A percentile compares a stretch with the other conserved stretches of the same genome.
Evolutionary conservation across 176 grass and related monocot species (phyloP).

Genomic region (Hordeum marinum): DNA sequence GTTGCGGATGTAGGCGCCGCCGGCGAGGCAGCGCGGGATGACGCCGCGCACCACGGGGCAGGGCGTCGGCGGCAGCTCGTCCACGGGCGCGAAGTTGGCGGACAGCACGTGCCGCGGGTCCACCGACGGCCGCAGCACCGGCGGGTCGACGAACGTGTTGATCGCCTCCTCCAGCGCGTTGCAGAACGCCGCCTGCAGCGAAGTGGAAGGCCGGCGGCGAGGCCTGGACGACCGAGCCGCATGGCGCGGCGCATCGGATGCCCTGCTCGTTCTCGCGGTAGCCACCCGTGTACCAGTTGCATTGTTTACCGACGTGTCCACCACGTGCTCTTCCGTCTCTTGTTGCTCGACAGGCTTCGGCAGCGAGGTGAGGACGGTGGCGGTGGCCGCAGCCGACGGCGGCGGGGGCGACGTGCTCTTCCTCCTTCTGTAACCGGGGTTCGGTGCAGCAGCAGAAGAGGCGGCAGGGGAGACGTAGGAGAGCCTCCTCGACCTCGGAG

Average conservation of each 20-base stretch:
- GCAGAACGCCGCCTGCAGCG: conserved; percentile 61
- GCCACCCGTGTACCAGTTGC: neutral
- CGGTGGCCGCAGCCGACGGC: conserved; percentile 20
- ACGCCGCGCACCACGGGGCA: conserved; percentile 62
- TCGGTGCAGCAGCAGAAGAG: conserved; percentile 30
- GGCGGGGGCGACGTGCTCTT: conserved; percentile 6
- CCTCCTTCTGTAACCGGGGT: conserved; percentile 24
- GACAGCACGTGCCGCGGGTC: conserved; percentile 71
- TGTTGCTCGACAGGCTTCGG: conserved; percentile 9
- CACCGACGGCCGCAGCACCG: conserved; percentile 65
- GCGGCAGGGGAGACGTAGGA: conserved; percentile 35
- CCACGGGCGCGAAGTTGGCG: conserved; percentile 79
- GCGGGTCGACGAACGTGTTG: conserved; percentile 88
- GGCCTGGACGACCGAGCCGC: neutral
- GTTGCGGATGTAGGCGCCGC: conserved; percentile 93
- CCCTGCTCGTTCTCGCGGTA: conserved; percentile 1
- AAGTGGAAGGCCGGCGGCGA: conserved; percentile 17
- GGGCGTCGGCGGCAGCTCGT: conserved; percentile 72
- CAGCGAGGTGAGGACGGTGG: conserved; percentile 26
- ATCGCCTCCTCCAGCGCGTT: conserved; percentile 78
- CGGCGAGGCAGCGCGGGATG: conserved; percentile 78
- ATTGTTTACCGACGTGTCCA: neutral
- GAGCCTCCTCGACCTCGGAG: conserved; percentile 11
- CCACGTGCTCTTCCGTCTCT: neutral
- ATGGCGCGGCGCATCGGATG: neutral